A percentile compares a stretch with the other conserved stretches of the same genome.
Evolutionary conservation across 331 rosid genomes (phyloP).

Genomic region (Erythrophleum ivorense): DNA sequence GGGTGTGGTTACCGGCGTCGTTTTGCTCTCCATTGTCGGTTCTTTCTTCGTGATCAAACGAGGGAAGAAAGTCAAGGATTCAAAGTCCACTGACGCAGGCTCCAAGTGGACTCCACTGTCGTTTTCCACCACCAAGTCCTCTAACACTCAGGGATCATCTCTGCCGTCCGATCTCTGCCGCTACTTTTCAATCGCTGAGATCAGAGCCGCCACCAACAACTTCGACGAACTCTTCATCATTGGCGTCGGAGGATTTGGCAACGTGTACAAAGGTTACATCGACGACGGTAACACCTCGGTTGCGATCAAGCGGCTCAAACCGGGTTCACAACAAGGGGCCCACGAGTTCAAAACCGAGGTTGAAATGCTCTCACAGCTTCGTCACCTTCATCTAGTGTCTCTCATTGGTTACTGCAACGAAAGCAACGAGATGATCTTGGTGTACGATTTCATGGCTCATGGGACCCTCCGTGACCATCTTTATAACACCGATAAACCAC

Average conservation of each 20-base stretch:
- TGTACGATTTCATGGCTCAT: conserved; percentile 61
- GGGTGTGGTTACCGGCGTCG: conserved; percentile 29
- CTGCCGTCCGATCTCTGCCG: conserved; percentile 54
- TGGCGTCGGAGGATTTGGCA: conserved; percentile 66
- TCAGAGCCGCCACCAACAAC: conserved; percentile 53
- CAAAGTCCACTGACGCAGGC: background rate
- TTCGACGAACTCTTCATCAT: conserved; percentile 49
- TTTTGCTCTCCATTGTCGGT: background rate
- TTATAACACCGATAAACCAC: conserved; percentile 48
- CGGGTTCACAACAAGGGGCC: conserved; percentile 59
- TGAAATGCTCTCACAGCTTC: conserved; percentile 62
- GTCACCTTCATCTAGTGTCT: conserved; percentile 60
- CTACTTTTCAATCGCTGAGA: conserved; percentile 43
- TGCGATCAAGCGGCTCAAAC: conserved; percentile 64
- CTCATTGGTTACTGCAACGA: conserved; percentile 68
- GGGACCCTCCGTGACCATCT: conserved; percentile 71
- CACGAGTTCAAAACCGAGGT: conserved; percentile 65
- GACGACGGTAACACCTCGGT: conserved; percentile 48
- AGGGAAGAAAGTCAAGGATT: conserved; percentile 2
- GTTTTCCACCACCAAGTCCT: conserved; percentile 43
- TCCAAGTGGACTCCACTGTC: conserved; percentile 54
- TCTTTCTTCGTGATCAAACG: conserved; percentile 35
- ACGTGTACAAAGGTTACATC: conserved; percentile 65
- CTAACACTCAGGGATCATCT: conserved; percentile 21
- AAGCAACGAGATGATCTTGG: conserved; percentile 56